Evolutionary conservation across 257 asterid genomes (phyloP), one percentile per base, ranked within the genome.

Genomic region (Nicotiana otophora): DNA sequence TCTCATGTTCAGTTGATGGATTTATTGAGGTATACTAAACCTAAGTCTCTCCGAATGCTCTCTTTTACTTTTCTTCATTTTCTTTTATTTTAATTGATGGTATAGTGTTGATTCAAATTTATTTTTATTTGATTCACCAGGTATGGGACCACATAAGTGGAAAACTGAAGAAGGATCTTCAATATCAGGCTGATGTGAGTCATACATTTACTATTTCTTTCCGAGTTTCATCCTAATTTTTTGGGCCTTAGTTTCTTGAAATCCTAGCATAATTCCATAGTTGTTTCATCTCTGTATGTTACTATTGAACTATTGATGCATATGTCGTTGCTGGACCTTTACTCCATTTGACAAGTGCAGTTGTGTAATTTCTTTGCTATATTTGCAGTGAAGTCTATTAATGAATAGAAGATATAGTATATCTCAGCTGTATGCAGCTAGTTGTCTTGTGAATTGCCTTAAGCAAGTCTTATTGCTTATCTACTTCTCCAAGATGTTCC

Each of bases 121-220:
- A 48, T 72, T 46, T 23, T 75, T 79, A 75, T 34, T 6, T 74
- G 51, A 15, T 55, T 15, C 63, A 26, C 81, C 86, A 96, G 99
- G 99, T 96, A 53, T 96, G 99, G 99, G 99, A 96, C 85, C 93
- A 96, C 82, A 87, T 94, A 84, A 96, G 98, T 86, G 98, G 98
- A 79, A 96, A 96, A 83, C 89, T 94, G 85, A 94, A 96, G 90
- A 96, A 96, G 91, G 99, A 96, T 92, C 98, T 96, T 83, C 98
- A 93, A 81, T 96, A 96, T 88, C 99, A 96, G 88, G 98, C 98
- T 87, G 98, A 96, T 84, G 99, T 94, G 86, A 89, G 98, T 88
- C 89, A 7, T 12, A 23, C 14, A 1, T 23, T 72, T 72, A 42
- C 48, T 42, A 23, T 46, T 46, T 46, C 61, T 72, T 72, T 23